Evolutionary conservation across 148 eudicot species (phyloP).

Genomic region (Rheum nobile): DNA sequence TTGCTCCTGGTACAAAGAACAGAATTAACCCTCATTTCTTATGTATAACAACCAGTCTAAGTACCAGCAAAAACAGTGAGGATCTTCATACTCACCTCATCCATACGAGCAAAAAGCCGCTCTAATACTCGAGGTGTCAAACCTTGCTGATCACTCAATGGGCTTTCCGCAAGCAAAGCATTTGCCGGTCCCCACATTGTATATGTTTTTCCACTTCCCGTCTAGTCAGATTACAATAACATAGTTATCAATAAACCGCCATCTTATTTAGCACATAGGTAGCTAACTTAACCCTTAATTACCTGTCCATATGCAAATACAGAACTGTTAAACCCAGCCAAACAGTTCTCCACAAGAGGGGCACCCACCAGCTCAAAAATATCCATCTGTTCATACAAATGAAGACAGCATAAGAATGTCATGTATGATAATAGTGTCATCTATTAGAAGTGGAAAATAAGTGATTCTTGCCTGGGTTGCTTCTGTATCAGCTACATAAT

Average conservation of each 20-base stretch:
- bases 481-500: slow-evolving; percentile 68
- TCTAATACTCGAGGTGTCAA: slow-evolving; percentile 88
- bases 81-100: slow-evolving; percentile 40
- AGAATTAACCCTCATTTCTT: not conserved
- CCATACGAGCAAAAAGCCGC: slow-evolving; percentile 62
- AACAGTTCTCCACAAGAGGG: slow-evolving; percentile 95
- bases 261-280: not conserved
- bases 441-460: not conserved
- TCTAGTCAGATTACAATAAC: slow-evolving; percentile 27
- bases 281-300: slow-evolving; percentile 3
- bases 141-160: slow-evolving; percentile 63
- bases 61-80: not conserved
- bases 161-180: slow-evolving; percentile 63
- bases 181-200: slow-evolving; percentile 99
- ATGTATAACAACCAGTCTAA: not conserved
- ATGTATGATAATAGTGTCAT: not conserved
- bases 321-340: slow-evolving; percentile 92
- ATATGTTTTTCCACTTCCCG: slow-evolving; percentile 96
- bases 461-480: slow-evolving; percentile 68
- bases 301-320: slow-evolving; percentile 99
- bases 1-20: slow-evolving; percentile 48
- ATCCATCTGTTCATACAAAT: slow-evolving; percentile 42
- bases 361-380: slow-evolving; percentile 89
- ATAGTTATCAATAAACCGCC: slow-evolving; percentile 8
- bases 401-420: not conserved